A percentile compares a stretch with the other conserved stretches of the same genome.
Evolutionary conservation across 2,329 filamentous ascomycete genomes (phyloP).

Genomic region (Coniella vitis): DNA sequence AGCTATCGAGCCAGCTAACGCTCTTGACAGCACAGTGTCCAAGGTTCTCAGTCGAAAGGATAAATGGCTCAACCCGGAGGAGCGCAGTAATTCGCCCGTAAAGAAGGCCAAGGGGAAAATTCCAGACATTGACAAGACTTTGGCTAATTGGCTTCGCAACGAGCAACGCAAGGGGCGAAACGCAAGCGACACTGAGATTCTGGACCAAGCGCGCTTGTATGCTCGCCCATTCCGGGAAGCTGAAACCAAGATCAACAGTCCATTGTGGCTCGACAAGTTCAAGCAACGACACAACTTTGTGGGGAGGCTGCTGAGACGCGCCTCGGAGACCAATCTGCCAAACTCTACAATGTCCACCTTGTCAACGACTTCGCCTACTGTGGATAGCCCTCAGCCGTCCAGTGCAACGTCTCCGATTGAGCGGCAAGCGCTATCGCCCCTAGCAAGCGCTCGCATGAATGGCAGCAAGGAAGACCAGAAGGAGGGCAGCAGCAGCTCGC

Average conservation of each 20-base stretch:
- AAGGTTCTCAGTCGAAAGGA: constrained; percentile 94
- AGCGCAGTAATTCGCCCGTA: constrained; percentile 69
- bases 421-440: constrained; percentile 59
- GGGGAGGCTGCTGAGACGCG: constrained; percentile 45
- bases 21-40: constrained; percentile 75
- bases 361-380: constrained; percentile 44
- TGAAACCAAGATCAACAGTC: constrained; percentile 66
- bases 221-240: constrained; percentile 61
- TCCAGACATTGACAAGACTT: constrained; percentile 85
- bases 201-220: constrained; percentile 78
- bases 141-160: constrained; percentile 82
- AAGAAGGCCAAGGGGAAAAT: constrained; percentile 79
- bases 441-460: constrained; percentile 37
- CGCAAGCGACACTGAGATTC: constrained; percentile 73
- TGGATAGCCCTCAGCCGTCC: constrained; percentile 55
- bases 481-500: constrained; percentile 30
- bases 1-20: constrained; percentile 23
- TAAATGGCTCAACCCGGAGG: constrained; percentile 80
- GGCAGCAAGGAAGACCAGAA: constrained; percentile 64
- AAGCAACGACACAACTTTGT: constrained; percentile 73
- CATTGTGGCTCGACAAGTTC: constrained; percentile 88
- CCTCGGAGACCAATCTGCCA: constrained; percentile 64
- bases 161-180: constrained; percentile 68
- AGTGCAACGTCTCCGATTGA: constrained; percentile 60
- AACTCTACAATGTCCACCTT: constrained; percentile 49